Evolutionary conservation across 2,329 filamentous ascomycete genomes (phyloP), one percentile per base, ranked within the genome.

Genomic region (Phyllosticta capitalensis): DNA sequence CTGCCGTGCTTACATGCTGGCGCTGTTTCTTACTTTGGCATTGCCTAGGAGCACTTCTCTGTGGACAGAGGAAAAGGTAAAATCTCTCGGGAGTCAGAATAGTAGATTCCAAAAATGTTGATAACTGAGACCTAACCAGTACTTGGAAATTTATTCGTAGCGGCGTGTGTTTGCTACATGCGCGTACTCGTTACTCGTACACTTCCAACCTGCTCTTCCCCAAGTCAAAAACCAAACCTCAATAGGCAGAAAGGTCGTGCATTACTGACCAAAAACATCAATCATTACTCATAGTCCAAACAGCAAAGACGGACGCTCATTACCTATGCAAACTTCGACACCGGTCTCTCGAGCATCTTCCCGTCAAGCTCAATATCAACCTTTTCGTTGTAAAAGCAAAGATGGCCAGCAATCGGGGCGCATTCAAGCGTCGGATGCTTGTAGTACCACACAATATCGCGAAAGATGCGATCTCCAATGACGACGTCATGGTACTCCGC

Each of bases 381-480:
- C 70, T 83, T 84, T 68, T 88, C 85, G 63, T 87, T 86, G 63
- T 87, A 87, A 61, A 87, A 88, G 65, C 83, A 87, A 56, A 85
- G 53, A 53, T 77, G 67, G 1, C 83, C 83, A 1, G 79, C 79
- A 61, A 88, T 74, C 1, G 69, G 71, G 1, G 76, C 78, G 59
- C 80, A 81, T 69, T 88, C 85, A 0, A 74, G 65, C 0, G 79
- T 82, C 2, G 85, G 83, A 10, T 77, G 75, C 17, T 72, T 72
- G 59, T 88, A 88, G 61, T 80, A 86, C 85, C 85, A 88, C 1
- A 85, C 76, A 2, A 83, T 58, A 65, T 87, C 79, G 63, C 77
- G 72, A 30, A 75, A 70, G 59, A 71, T 66, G 21, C 76, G 69
- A 0, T 73, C 79, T 2, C 54, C 50, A 0, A 84, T 63, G 0